Evolutionary conservation across 345 rosid genomes (phyloP).

Genomic region (Eucalyptus guilfoylei): DNA sequence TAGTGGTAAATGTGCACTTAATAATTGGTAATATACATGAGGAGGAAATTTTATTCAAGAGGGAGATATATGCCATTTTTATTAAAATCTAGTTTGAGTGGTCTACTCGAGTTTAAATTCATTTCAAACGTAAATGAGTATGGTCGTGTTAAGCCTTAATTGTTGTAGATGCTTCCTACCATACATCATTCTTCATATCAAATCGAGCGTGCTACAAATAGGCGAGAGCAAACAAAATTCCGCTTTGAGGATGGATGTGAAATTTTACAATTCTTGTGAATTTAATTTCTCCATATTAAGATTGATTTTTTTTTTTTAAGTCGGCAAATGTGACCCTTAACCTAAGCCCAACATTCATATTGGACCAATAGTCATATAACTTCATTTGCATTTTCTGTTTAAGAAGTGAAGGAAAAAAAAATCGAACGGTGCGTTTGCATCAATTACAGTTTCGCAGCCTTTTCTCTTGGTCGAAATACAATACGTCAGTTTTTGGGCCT

Average conservation of each 20-base stretch:
- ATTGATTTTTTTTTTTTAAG: not conserved
- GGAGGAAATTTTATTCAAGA: no score
- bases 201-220: not conserved
- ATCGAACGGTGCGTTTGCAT: not conserved
- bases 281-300: not conserved
- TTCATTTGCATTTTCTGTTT: not conserved
- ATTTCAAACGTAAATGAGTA: not conserved
- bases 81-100: no score
- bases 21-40: no score
- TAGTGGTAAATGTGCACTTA: no score
- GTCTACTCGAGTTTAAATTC: no score
- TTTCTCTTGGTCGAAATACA: not conserved
- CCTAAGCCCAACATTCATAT: no score
- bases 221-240: not conserved
- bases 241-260: not conserved
- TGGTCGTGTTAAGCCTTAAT: no score
- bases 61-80: no score
- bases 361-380: not conserved
- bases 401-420: not conserved
- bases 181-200: not conserved
- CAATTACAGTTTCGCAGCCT: not conserved
- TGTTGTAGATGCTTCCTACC: not conserved
- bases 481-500: not conserved
- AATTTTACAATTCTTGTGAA: no score
- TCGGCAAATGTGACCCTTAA: accelerated